Base-by-base conservation (phyloP, 2,329 filamentous ascomycete genomes). In the Sclerotinia borealis region DNA sequence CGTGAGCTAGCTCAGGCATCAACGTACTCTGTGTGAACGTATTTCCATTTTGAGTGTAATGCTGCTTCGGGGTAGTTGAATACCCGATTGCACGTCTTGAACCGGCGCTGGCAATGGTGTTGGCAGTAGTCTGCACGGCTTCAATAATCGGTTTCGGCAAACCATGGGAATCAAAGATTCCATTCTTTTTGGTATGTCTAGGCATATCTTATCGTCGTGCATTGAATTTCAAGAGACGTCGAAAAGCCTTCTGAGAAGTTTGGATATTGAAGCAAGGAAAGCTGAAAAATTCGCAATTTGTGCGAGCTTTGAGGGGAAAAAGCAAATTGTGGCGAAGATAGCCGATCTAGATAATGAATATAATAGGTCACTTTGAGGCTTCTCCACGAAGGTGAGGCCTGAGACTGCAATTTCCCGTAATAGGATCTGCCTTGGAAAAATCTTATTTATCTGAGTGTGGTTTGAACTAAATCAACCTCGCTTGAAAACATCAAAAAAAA, bases 261-360 rank as follows among this genome's bases (percentile, higher is more conserved):
- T 31, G 27, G 31, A 45, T 56, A 45, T 56, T 34, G 54, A 56
- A 34, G 54, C 13, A 56, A 56, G 54, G 54, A 34, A 56, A 56
- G 39, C 54, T 45, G 54, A 58, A 58, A 58, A 58, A 10, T 45
- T 34, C 39, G 36, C 13, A 25, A 36, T 45, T 36, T 58, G 54
- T 58, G 39, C 19, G 54, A 56, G 37, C 37, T 27, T 55, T 56
- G 54, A 45, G 39, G 39, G 13, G n/a, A 34, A 58, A 58, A 58
- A 58, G 54, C 29, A 58, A 56, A 58, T 45, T 34, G 39, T 45
- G 54, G 54, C 39, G 25, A 58, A 45, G 29, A 34, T 36, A 58
- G 22, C 29, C 54, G 39, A 58, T 58, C 54, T 34, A 17, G 54
- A 34, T 45, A 25, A 3, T 10, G 4, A 25, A 58, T 58, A 31